Base-by-base conservation (phyloP, 2,329 filamentous ascomycete species). In the Nigrograna mackinnonii region DNA sequence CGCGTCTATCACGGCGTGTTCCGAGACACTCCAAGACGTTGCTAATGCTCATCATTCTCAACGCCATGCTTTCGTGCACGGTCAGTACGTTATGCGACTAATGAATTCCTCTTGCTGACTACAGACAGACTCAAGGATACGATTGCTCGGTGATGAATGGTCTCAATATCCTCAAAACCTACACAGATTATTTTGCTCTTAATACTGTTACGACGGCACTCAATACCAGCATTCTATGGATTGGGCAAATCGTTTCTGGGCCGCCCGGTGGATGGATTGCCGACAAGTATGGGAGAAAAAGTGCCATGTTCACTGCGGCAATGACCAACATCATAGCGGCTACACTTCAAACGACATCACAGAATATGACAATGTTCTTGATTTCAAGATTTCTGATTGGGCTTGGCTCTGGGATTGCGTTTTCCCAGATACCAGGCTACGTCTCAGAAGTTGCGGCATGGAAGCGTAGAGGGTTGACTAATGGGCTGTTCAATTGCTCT, bases 381-480 rank as follows among this genome's bases (percentile, higher is more conserved):
- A 81, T 75, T 26, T 83, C 83, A n/a, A 76, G 84, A 57, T 79
- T 82, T 13, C 65, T 87, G 40, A 81, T 86, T 44, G 84, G 84
- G n/a, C n/a, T n/a, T n/a, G n/a, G n/a, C n/a, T n/a, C 67, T 66
- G 85, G 22, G 83, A 83, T 18, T 82, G 85, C 63, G 83, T 83
- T 5, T n/a, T 28, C 24, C n/a, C n/a, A n/a, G n/a, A n/a, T n/a
- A n/a, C n/a, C n/a, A n/a, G 24, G 24, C 4, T 40, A 34, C 17
- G 28, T 40, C n/a, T 26, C 28, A 14, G 37, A 40, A 16, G 31
- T 30, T 16, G 41, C 26, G 21, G n/a, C n/a, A n/a, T n/a, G n/a
- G n/a, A n/a, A n/a, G n/a, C n/a, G n/a, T n/a, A n/a, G n/a, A n/a
- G n/a, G n/a, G n/a, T n/a, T n/a, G n/a, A n/a, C 3, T 43, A 28